These are phyloP conservation scores for Gonium pectorale DNA, from an alignment of 139 green algal species.

Conservation along the genomic window DNA sequence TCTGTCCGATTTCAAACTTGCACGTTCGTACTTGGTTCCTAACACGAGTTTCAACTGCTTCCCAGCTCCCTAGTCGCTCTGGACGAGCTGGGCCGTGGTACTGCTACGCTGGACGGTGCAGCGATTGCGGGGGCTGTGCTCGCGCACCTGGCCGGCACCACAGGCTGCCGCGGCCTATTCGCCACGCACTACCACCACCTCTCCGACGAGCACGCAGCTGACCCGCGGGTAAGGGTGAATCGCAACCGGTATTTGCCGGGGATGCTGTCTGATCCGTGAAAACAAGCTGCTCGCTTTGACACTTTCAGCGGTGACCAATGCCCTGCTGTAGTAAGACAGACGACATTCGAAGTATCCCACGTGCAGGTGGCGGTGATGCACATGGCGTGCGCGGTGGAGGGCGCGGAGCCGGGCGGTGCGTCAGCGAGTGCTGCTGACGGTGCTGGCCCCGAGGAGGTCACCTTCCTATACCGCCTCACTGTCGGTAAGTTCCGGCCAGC, in stretches of 20 bases:
- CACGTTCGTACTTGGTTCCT: too few relatives aligned
- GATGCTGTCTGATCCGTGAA: too few relatives aligned
- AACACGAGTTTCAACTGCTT: too few relatives aligned
- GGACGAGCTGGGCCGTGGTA: constrained; percentile 97
- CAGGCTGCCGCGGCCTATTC: constrained; percentile 91
- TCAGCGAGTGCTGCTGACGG: constrained; percentile 48
- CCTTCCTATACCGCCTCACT: constrained; percentile 93
- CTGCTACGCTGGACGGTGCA: constrained; percentile 94
- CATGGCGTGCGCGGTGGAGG: constrained; percentile 87
- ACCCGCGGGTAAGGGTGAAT: constrained; percentile 54
- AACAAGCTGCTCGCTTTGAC: too few relatives aligned
- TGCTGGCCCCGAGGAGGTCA: constrained; percentile 82
- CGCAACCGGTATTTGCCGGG: too few relatives aligned
- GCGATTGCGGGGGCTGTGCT: constrained; percentile 95
- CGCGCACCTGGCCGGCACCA: constrained; percentile 75
- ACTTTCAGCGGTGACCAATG: too few relatives aligned
- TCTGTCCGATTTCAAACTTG: too few relatives aligned
- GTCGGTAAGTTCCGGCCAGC: not conserved
- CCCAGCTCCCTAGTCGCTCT: constrained; percentile 89
- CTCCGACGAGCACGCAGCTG: constrained; percentile 73
- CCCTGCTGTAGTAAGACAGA: too few relatives aligned
- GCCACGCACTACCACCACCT: constrained; percentile 98
- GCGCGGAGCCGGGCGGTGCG: constrained; percentile 1
- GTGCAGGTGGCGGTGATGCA: constrained; percentile 81
- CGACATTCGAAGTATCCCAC: too few relatives aligned